A percentile compares a stretch with the other conserved stretches of the same genome.
phyloP scores from a whole-genome alignment of 1,284 basidiomycete species.

The Takashimella koratensis region DNA sequence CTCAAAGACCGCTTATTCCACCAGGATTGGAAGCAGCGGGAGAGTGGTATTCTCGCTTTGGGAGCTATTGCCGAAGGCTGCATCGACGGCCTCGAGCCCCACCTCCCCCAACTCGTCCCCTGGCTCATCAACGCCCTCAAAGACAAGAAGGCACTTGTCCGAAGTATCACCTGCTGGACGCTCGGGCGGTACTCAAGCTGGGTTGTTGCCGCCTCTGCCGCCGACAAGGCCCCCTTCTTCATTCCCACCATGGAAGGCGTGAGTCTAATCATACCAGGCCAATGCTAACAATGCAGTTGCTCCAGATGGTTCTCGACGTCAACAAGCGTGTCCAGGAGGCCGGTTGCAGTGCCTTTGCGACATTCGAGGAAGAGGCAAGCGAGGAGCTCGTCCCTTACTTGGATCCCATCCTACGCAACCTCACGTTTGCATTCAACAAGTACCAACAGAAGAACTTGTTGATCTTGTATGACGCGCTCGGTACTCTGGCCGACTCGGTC shows the following conservation, averaged over 20 bases:
- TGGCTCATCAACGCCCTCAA: constrained; percentile 86
- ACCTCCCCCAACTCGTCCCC: constrained; percentile 85
- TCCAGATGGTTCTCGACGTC: constrained; percentile 96
- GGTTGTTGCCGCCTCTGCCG: constrained; percentile 72
- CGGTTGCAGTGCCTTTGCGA: constrained; percentile 97
- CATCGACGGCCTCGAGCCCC: constrained; percentile 91
- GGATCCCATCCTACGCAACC: constrained; percentile 88
- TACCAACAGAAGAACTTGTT: constrained; percentile 99
- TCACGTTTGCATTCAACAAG: constrained; percentile 94
- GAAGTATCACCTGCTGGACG: constrained; percentile 99
- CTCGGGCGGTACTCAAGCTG: constrained; percentile 97
- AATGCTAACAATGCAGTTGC: constrained; percentile 58
- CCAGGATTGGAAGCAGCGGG: constrained; percentile 87
- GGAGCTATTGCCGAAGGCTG: constrained; percentile 99
- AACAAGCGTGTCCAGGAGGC: constrained; percentile 99
- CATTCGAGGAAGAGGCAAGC: constrained; percentile 96
- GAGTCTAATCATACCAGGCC: constrained; percentile 48
- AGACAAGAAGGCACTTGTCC: constrained; percentile 92
- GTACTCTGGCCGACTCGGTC: constrained; percentile 95
- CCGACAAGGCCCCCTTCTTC: constrained; percentile 85
- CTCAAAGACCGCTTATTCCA: constrained; percentile 94
- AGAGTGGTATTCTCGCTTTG: constrained; percentile 92
- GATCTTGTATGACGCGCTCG: constrained; percentile 96
- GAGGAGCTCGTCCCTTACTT: constrained; percentile 85
- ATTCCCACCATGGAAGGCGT: constrained; percentile 98